Percentiles rank a stretch among this genome's conserved stretches.
These are phyloP conservation scores for Middelhovenomyces tepae DNA, from an alignment of 805 yeast species.

Conservation along the genomic window DNA sequence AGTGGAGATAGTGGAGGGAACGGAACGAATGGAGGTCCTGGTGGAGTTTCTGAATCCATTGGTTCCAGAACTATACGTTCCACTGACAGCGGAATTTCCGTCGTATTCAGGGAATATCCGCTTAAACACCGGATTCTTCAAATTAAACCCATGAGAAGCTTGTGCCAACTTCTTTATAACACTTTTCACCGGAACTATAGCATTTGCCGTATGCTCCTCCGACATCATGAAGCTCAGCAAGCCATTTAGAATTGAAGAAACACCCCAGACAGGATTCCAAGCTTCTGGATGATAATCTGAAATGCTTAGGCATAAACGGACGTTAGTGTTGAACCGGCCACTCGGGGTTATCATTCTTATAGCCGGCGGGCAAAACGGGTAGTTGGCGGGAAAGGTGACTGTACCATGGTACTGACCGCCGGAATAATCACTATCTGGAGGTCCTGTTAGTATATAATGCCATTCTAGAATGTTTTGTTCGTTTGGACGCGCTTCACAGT, in stretches of 20 bases:
- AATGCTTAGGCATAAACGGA: slow-evolving; percentile 75
- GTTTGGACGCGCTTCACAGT: slow-evolving; percentile 72
- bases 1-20: no score
- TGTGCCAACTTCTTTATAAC: slow-evolving; percentile 48
- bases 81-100: no score
- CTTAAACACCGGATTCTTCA: no score
- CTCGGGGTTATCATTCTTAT: slow-evolving; percentile 85
- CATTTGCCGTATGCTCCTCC: slow-evolving; percentile 70
- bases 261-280: slow-evolving; percentile 95
- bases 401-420: slow-evolving; percentile 31
- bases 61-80: no score
- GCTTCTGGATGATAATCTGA: slow-evolving; percentile 85
- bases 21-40: no score
- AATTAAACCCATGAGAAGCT: slow-evolving; percentile 55
- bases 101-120: no score
- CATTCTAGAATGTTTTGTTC: slow-evolving; percentile 82
- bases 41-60: no score
- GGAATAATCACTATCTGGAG: no score
- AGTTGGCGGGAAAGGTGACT: slow-evolving; percentile 75
- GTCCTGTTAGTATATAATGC: no score
- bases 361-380: slow-evolving; percentile 89
- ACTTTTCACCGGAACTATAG: slow-evolving; percentile 51
- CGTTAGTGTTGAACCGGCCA: slow-evolving; percentile 72
- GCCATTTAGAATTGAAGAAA: slow-evolving; percentile 76
- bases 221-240: slow-evolving; percentile 83